These are phyloP conservation scores for Pestalotiopsis sp. DNA, from an alignment of 2,329 filamentous ascomycete species.

Conservation along the genomic window DNA sequence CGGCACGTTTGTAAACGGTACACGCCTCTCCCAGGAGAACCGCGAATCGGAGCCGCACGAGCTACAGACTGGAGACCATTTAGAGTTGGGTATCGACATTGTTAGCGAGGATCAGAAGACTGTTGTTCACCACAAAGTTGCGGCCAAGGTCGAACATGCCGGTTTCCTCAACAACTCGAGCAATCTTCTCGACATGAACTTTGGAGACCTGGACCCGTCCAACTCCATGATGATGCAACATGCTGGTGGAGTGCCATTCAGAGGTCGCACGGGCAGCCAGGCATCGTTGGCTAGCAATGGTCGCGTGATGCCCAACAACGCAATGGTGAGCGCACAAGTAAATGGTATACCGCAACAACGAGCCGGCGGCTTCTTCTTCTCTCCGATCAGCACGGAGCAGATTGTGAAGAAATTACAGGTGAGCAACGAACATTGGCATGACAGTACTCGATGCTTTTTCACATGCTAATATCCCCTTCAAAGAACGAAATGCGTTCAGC, in stretches of 20 bases:
- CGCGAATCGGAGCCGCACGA: conserved; percentile 96
- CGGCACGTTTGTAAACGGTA: conserved; percentile 95
- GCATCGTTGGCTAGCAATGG: conserved; percentile 64
- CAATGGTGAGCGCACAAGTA: conserved; percentile 49
- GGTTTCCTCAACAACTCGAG: conserved; percentile 76
- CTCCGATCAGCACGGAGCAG: conserved; percentile 89
- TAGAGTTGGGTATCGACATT: conserved; percentile 97
- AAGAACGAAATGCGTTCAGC: conserved; percentile 91
- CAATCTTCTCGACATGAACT: conserved; percentile 85
- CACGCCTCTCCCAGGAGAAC: conserved; percentile 88
- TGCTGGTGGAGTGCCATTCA: conserved; percentile 68
- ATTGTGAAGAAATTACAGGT: conserved; percentile 88
- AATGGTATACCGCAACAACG: conserved; percentile 73
- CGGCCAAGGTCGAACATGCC: conserved; percentile 93
- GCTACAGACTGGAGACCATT: conserved; percentile 84
- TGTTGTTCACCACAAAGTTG: conserved; percentile 97
- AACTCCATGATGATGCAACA: conserved; percentile 74
- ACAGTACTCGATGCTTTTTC: neutral
- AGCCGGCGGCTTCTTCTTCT: conserved; percentile 73
- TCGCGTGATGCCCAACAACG: conserved; percentile 59
- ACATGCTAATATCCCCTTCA: neutral
- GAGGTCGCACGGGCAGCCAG: conserved; percentile 71
- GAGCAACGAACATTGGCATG: conserved; percentile 39
- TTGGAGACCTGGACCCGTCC: conserved; percentile 86
- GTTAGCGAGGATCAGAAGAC: conserved; percentile 99